Evolutionary conservation across 352 stramenopile genomes (phyloP).

Genomic region (Lagenidium giganteum): DNA sequence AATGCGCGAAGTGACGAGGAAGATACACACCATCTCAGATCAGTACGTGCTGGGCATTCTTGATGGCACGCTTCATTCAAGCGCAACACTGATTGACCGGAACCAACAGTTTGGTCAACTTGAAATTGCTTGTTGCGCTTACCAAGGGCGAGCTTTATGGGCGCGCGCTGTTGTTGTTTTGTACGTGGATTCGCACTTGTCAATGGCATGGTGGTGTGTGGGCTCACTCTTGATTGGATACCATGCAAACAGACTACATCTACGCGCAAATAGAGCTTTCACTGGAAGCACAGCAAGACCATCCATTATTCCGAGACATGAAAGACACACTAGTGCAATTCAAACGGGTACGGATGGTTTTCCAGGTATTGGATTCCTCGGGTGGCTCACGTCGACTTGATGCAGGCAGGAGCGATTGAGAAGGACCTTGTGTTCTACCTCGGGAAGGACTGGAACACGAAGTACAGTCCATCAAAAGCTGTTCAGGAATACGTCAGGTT

Average conservation of each 20-base stretch:
- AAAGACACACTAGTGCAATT: slow-evolving; percentile 28
- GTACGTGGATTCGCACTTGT: too few relatives aligned
- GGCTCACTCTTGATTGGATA: slow-evolving; percentile 1
- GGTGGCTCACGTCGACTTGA: neutral
- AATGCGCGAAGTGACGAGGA: slow-evolving; percentile 35
- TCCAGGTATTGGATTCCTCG: too few relatives aligned
- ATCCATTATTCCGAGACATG: slow-evolving; percentile 27
- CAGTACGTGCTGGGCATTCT: slow-evolving; percentile 21
- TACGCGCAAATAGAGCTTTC: slow-evolving; percentile 45
- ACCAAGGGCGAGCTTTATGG: slow-evolving; percentile 53
- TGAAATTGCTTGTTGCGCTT: slow-evolving; percentile 48
- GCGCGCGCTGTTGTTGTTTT: slow-evolving; percentile 51
- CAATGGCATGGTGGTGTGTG: too few relatives aligned
- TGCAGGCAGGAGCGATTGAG: slow-evolving; percentile 32
- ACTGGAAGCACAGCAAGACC: slow-evolving; percentile 32
- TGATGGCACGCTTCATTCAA: neutral
- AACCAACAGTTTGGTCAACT: slow-evolving; percentile 38
- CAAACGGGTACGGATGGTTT: slow-evolving; percentile 21
- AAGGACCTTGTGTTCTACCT: slow-evolving; percentile 52
- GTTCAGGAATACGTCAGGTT: slow-evolving; percentile 42
- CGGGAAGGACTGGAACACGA: slow-evolving; percentile 41
- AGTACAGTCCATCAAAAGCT: slow-evolving; percentile 35
- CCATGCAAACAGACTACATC: slow-evolving; percentile 32
- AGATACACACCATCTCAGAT: slow-evolving; percentile 40
- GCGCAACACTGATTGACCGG: too few relatives aligned